phyloP scores from a whole-genome alignment of 148 eudicot genomes.

The Vaccinium corymbosum region DNA sequence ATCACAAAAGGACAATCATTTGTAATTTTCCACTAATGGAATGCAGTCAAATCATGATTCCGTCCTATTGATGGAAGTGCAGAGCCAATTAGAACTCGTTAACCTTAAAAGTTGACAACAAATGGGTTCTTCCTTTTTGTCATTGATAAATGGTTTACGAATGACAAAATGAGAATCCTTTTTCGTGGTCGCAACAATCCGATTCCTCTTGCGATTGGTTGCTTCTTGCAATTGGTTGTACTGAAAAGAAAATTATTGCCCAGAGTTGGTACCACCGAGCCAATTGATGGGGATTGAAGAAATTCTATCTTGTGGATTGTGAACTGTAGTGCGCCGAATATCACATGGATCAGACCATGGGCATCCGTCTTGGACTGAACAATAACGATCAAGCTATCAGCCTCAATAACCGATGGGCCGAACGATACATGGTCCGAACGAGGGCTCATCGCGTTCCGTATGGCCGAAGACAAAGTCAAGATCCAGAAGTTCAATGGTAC shows the following conservation, averaged over 20 bases:
- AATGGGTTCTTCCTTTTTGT: too few species aligned
- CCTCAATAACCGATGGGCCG: too few species aligned
- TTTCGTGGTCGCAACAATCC: background rate
- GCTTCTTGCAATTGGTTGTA: background rate
- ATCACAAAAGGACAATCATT: background rate
- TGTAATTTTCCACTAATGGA: conserved; percentile 14
- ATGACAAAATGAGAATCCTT: background rate
- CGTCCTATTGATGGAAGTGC: background rate
- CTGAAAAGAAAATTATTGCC: background rate
- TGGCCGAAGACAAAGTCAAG: too few species aligned
- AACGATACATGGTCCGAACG: too few species aligned
- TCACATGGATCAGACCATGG: too few species aligned
- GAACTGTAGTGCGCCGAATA: too few species aligned
- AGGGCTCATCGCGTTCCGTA: too few species aligned
- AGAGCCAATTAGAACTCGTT: background rate
- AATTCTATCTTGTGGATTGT: background rate
- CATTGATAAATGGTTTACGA: too few species aligned
- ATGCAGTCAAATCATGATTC: conserved; percentile 17
- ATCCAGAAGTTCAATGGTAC: too few species aligned
- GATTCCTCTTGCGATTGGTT: background rate
- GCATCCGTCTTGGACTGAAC: too few species aligned
- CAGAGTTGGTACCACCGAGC: background rate
- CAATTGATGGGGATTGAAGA: background rate
- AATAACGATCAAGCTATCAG: too few species aligned
- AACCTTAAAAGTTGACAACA: background rate